A percentile compares a stretch with the other conserved stretches of the same genome.
Evolutionary conservation across 1,284 basidiomycete genomes (phyloP).

Genomic region (Neonothopanus nambi): DNA sequence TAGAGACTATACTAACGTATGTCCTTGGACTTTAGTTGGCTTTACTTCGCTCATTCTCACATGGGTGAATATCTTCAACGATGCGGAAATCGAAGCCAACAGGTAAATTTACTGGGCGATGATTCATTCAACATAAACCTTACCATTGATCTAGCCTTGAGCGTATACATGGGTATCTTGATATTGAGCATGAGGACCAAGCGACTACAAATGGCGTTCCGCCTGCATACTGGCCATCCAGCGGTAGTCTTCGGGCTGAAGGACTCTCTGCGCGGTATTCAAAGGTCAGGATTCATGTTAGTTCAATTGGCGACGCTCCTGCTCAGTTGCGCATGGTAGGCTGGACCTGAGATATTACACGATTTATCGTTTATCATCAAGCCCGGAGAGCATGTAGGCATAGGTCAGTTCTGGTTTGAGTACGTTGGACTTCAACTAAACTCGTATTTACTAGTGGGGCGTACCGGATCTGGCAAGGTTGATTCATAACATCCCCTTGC

Average conservation of each 20-base stretch:
- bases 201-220: conserved; percentile 41
- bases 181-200: conserved; percentile 57
- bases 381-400: conserved; percentile 46
- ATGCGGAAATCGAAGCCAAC: conserved; percentile 10
- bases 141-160: conserved; percentile 42
- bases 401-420: conserved; percentile 27
- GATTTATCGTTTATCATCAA: conserved; percentile 41
- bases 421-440: background rate
- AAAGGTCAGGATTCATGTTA: background rate
- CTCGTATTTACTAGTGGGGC: background rate
- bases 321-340: conserved; percentile 13
- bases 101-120: conserved; percentile 4
- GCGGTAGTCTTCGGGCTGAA: conserved; percentile 52
- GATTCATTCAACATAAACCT: background rate
- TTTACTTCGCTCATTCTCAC: conserved; percentile 8
- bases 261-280: conserved; percentile 45
- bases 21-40: background rate
- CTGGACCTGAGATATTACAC: conserved; percentile 40
- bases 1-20: background rate
- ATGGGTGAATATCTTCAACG: conserved; percentile 7
- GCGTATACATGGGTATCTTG: conserved; percentile 57
- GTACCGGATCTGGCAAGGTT: conserved; percentile 14
- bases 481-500: background rate
- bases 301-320: background rate
- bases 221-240: conserved; percentile 65